A percentile compares a stretch with the other conserved stretches of the same genome.
Conservation (phyloP, 2,329 filamentous ascomycete genomes). For the Aspergillus sp. region DNA sequence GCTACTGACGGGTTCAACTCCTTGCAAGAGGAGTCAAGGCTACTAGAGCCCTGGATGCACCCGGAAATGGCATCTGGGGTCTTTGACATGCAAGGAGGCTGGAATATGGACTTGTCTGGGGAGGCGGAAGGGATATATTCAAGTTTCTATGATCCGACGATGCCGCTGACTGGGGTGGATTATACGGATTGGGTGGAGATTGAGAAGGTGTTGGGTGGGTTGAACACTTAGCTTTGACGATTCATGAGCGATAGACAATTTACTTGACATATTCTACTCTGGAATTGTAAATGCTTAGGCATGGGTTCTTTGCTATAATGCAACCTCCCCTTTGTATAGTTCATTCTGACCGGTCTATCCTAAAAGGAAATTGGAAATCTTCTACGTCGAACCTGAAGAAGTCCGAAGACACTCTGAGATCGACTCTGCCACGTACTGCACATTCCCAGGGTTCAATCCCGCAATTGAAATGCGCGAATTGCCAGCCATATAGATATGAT, state of each 20-base stretch:
- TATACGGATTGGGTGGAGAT: conserved; percentile 24
- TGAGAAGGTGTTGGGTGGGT: conserved; percentile 18
- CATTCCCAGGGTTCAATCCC: conserved; percentile 67
- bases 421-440: conserved; percentile 28
- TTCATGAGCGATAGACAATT: not conserved
- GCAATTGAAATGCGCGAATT: conserved; percentile 97
- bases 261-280: too few species aligned
- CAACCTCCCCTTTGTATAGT: too few species aligned
- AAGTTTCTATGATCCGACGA: conserved; percentile 20
- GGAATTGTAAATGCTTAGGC: too few species aligned
- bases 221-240: not conserved
- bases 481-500: conserved; percentile 59
- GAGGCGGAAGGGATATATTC: conserved; percentile 24
- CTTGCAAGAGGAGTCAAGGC: not conserved
- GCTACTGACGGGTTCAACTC: not conserved
- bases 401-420: conserved; percentile 20
- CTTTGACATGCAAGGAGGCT: conserved; percentile 19
- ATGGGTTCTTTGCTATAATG: too few species aligned
- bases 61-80: not conserved
- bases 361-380: too few species aligned
- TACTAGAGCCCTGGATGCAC: conserved; percentile 15
- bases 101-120: conserved; percentile 15
- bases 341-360: too few species aligned
- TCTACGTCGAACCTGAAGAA: not conserved
- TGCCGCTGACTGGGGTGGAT: conserved; percentile 22